Conservation (phyloP, 2,329 filamentous ascomycete species). For the Pseudogymnoascus sp. region DNA sequence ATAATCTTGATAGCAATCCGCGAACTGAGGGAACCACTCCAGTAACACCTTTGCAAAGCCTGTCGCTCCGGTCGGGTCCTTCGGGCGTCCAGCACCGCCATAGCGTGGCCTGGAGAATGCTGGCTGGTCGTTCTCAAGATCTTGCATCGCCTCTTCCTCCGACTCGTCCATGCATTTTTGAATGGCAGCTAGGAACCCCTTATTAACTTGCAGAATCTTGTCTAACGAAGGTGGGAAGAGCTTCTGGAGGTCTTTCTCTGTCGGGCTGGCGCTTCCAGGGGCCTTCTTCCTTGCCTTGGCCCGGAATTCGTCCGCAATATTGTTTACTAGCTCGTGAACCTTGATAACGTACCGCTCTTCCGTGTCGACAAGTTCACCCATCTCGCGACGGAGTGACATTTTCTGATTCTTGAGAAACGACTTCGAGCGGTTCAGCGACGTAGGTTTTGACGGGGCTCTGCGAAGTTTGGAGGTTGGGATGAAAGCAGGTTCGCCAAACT, state of each 20-base stretch:
- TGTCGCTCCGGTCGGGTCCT: slow-evolving; percentile 70
- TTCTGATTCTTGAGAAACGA: slow-evolving; percentile 77
- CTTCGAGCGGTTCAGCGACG: slow-evolving; percentile 67
- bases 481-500: slow-evolving; percentile 79
- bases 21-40: slow-evolving; percentile 90
- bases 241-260: slow-evolving; percentile 61
- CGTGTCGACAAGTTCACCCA: slow-evolving; percentile 85
- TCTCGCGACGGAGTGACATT: slow-evolving; percentile 74
- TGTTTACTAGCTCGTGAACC: slow-evolving; percentile 72
- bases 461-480: slow-evolving; percentile 77
- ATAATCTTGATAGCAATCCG: slow-evolving; percentile 85
- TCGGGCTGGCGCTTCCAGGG: slow-evolving; percentile 60
- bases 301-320: slow-evolving; percentile 73
- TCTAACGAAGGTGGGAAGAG: slow-evolving; percentile 78
- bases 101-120: slow-evolving; percentile 39
- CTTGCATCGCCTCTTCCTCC: slow-evolving; percentile 68
- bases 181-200: slow-evolving; percentile 69
- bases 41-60: slow-evolving; percentile 73
- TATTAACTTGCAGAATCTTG: slow-evolving; percentile 73
- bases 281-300: slow-evolving; percentile 54
- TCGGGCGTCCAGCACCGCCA: slow-evolving; percentile 40
- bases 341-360: slow-evolving; percentile 92
- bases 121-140: slow-evolving; percentile 57
- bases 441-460: slow-evolving; percentile 80
- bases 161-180: slow-evolving; percentile 72